These are phyloP conservation scores for Termitomyces bulborhizus DNA, from an alignment of 768 basidiomycete species.

Conservation along the genomic window DNA sequence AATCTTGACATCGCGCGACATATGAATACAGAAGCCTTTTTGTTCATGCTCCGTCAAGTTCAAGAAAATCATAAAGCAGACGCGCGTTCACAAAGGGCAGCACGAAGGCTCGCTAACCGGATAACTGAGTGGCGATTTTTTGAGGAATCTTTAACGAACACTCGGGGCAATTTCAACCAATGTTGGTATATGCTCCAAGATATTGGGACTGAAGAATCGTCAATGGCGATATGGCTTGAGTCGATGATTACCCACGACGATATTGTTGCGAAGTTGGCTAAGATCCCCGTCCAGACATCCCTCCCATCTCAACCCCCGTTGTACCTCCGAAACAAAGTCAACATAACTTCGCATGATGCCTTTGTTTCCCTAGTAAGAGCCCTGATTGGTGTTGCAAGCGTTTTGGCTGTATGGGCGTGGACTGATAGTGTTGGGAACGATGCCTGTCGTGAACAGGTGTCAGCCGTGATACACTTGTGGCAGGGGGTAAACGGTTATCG, in stretches of 20 bases:
- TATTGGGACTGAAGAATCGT: slow-evolving; percentile 56
- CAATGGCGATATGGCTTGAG: slow-evolving; percentile 68
- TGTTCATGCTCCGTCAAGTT: slow-evolving; percentile 32
- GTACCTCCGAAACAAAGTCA: slow-evolving; percentile 26
- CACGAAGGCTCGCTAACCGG: slow-evolving; percentile 41
- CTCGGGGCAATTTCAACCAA: slow-evolving; percentile 41
- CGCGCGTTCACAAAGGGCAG: slow-evolving; percentile 35
- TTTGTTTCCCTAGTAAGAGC: slow-evolving; percentile 63
- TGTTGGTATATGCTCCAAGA: slow-evolving; percentile 53
- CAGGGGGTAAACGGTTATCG: slow-evolving; percentile 65
- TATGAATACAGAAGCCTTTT: slow-evolving; percentile 39
- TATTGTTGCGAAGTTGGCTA: slow-evolving; percentile 38
- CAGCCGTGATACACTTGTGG: slow-evolving; percentile 62
- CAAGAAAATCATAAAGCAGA: slow-evolving; percentile 30
- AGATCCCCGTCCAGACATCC: slow-evolving; percentile 29
- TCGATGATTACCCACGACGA: slow-evolving; percentile 58
- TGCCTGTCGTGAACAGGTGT: slow-evolving; percentile 53
- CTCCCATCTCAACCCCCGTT: slow-evolving; percentile 30
- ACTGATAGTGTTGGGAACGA: slow-evolving; percentile 69
- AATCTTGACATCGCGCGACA: slow-evolving; percentile 59
- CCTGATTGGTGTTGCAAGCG: slow-evolving; percentile 58
- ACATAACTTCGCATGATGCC: slow-evolving; percentile 39
- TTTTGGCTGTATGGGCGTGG: slow-evolving; percentile 73
- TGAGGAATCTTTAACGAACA: slow-evolving; percentile 53
- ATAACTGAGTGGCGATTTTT: slow-evolving; percentile 56